These are phyloP conservation scores for Naganishia antarctica DNA, from an alignment of 768 basidiomycete species.

Conservation along the genomic window DNA sequence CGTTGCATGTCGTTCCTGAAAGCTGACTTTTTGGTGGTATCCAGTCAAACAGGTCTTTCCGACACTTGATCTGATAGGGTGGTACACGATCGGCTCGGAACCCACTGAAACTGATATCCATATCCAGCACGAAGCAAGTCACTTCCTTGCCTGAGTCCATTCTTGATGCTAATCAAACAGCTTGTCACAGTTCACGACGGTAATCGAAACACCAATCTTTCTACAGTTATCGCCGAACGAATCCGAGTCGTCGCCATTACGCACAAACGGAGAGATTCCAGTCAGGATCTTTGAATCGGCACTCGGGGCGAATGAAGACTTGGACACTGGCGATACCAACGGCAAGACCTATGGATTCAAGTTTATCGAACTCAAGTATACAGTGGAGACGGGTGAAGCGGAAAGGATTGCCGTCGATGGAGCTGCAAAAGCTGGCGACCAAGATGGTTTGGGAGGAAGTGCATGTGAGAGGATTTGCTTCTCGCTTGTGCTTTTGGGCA, in stretches of 20 bases:
- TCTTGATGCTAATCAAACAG: neutral
- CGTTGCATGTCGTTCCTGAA: neutral
- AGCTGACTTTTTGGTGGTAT: neutral
- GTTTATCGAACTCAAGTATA: slow-evolving; percentile 78
- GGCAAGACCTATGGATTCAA: slow-evolving; percentile 45
- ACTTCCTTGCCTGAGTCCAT: neutral
- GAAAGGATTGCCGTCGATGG: slow-evolving; percentile 98
- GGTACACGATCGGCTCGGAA: slow-evolving; percentile 82
- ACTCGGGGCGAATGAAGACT: slow-evolving; percentile 67
- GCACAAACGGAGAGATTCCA: slow-evolving; percentile 59
- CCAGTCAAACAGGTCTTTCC: slow-evolving; percentile 98
- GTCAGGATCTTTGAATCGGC: slow-evolving; percentile 91
- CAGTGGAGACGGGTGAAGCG: slow-evolving; percentile 94
- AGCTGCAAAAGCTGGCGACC: slow-evolving; percentile 70
- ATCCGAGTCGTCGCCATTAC: slow-evolving; percentile 37
- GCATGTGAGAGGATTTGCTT: slow-evolving; percentile 58
- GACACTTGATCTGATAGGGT: slow-evolving; percentile 92
- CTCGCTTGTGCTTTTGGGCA: neutral
- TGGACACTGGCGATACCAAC: slow-evolving; percentile 51
- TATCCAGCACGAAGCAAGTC: slow-evolving; percentile 74
- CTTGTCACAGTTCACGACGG: slow-evolving; percentile 65
- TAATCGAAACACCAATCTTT: slow-evolving; percentile 84
- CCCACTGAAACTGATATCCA: slow-evolving; percentile 71
- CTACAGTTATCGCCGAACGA: slow-evolving; percentile 60
- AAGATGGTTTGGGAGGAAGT: slow-evolving; percentile 60